A percentile compares a stretch with the other conserved stretches of the same genome.
Conservation (phyloP, 306 rosid species). For the Sphenostylis stenocarpa region DNA sequence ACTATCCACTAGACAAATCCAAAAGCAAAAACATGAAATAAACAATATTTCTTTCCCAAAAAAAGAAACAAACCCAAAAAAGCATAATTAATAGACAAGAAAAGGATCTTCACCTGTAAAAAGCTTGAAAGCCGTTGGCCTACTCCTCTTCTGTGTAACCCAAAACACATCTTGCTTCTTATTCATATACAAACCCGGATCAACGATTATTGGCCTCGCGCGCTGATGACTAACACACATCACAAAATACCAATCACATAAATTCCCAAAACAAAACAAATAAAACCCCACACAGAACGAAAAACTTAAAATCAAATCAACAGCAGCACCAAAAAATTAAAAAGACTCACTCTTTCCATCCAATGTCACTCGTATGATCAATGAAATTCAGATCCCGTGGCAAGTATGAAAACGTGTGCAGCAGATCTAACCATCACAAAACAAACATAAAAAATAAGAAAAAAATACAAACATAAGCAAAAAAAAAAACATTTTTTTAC, state of each 20-base stretch:
- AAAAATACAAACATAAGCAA: neutral
- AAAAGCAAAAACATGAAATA: neutral
- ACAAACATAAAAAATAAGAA: neutral
- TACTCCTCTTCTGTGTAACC: conserved; percentile 92
- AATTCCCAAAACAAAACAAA: neutral
- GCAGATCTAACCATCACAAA: conserved; percentile 64
- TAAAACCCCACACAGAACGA: neutral
- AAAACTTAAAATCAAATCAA: neutral
- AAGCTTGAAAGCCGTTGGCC: conserved; percentile 96
- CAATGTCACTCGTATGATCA: conserved; percentile 95
- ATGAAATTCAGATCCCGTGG: conserved; percentile 96
- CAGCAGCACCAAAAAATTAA: neutral
- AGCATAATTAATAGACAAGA: conserved; percentile 18
- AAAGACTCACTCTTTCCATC: conserved; percentile 92
- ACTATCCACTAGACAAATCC: neutral
- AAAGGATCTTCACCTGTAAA: conserved; percentile 68
- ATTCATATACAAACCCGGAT: conserved; percentile 90
- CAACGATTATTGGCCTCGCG: conserved; percentile 86
- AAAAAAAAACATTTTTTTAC: neutral
- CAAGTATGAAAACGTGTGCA: conserved; percentile 86
- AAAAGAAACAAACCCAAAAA: neutral
- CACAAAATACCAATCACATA: neutral
- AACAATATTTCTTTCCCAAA: neutral
- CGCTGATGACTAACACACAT: conserved; percentile 61
- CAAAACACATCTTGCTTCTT: conserved; percentile 93